These are phyloP conservation scores for Cubamyces sp. DNA, from an alignment of 768 basidiomycete genomes.

Conservation along the genomic window DNA sequence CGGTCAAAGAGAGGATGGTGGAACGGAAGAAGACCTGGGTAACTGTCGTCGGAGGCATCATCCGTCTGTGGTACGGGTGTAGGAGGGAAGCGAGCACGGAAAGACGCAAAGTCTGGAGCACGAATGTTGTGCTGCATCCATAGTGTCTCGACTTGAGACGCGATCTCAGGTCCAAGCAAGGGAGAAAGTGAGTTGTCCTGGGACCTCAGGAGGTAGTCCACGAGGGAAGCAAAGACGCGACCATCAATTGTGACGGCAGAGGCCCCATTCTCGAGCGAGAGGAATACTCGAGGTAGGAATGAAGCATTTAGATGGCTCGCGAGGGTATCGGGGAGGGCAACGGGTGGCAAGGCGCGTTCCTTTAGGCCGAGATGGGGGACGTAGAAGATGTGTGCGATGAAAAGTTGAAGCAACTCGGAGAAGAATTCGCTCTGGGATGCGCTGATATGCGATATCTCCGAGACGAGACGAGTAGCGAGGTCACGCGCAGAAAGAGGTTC, in stretches of 20 bases:
- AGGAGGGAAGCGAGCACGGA: slow-evolving; percentile 34
- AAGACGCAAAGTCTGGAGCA: slow-evolving; percentile 32
- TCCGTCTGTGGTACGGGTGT: background rate
- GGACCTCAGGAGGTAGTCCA: slow-evolving; percentile 42
- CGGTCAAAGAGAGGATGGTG: slow-evolving; percentile 45
- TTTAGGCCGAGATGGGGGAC: slow-evolving; percentile 42
- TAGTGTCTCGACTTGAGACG: slow-evolving; percentile 29
- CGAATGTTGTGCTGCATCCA: slow-evolving; percentile 31
- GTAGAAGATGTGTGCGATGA: slow-evolving; percentile 44
- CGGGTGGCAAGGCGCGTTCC: slow-evolving; percentile 42
- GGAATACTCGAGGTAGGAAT: slow-evolving; percentile 49
- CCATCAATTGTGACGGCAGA: slow-evolving; percentile 52
- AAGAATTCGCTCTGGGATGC: background rate
- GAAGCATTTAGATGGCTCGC: slow-evolving; percentile 34
- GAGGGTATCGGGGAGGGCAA: slow-evolving; percentile 30
- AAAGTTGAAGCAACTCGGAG: slow-evolving; percentile 39
- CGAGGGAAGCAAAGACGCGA: slow-evolving; percentile 50
- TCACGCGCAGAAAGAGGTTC: slow-evolving; percentile 1
- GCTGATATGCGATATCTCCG: background rate
- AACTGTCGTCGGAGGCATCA: background rate
- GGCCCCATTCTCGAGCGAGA: slow-evolving; percentile 33
- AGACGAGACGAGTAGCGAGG: background rate
- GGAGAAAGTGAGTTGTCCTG: slow-evolving; percentile 26
- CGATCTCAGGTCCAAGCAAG: slow-evolving; percentile 37
- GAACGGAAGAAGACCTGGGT: slow-evolving; percentile 42